Base-by-base conservation (phyloP, 2,329 filamentous ascomycete species). In the Dactylonectria estremocensis region DNA sequence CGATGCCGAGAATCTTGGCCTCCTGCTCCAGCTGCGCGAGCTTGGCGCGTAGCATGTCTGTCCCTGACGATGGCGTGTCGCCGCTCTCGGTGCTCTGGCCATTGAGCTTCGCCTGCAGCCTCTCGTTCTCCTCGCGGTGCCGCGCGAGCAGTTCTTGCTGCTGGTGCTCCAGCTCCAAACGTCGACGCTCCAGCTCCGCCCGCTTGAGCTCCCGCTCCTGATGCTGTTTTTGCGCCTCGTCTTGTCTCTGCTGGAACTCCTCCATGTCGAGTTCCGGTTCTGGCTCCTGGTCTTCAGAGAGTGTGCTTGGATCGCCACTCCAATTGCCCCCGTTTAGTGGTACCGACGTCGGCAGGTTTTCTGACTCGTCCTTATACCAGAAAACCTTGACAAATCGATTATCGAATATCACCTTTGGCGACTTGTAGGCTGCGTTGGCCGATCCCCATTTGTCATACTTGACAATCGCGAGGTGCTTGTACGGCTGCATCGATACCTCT, bases 321-420 rank as follows among this genome's bases (percentile, higher is more conserved):
- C 77, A 79, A 52, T 79, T 80, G 10, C 73, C 63, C 69, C 28
- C 76, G 58, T 56, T 72, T n/a, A 37, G 71, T 35, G 60, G 74
- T 69, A 65, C 62, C 2, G 78, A 76, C 13, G 80, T 67, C 3
- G 75, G 76, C 48, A 72, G 14, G 4, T 53, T 57, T 18, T 85
- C 82, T 16, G 81, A 80, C 28, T 87, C 85, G 6, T 88, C 86
- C 72, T 89, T 91, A 76, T 90, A 87, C 93, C 93, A 95, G 74
- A 92, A 95, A 0, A 95, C 91, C 74, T 94, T 95, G 55, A 96
- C 93, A 73, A 96, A 96, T 11, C 93, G 87, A 73, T 95, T 96
- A 74, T 95, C 92, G 76, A 95, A 96, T 50, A 96, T 91, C 53
- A 91, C 91, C 76, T 94, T 94, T 0, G 93, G 93, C 9, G 92